Conservation (phyloP, 2,329 filamentous ascomycete species). For the Microsporum ferrugineum region DNA sequence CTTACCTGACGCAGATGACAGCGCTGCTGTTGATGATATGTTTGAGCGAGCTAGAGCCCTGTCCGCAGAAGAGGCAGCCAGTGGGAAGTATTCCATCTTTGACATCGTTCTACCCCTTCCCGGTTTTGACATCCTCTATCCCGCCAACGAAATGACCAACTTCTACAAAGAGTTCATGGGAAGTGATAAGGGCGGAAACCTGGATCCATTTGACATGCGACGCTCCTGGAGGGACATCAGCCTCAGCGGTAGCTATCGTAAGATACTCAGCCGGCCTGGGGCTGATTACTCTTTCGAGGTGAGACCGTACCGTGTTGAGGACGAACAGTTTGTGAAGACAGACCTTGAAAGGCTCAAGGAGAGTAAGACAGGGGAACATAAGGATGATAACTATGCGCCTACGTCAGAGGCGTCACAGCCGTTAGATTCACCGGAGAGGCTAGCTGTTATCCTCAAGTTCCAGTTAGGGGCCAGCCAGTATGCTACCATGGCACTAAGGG, state of each 20-base stretch:
- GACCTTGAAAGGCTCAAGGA: slow-evolving; percentile 60
- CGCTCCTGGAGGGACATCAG: slow-evolving; percentile 77
- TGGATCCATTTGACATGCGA: slow-evolving; percentile 81
- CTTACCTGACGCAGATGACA: slow-evolving; percentile 47
- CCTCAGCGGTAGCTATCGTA: slow-evolving; percentile 78
- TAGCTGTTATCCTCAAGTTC: slow-evolving; percentile 61
- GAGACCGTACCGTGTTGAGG: slow-evolving; percentile 50
- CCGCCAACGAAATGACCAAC: slow-evolving; percentile 66
- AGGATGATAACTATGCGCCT: slow-evolving; percentile 12
- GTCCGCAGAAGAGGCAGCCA: slow-evolving; percentile 63
- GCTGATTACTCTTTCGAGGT: slow-evolving; percentile 55
- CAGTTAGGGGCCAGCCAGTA: slow-evolving; percentile 70
- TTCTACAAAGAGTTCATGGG: slow-evolving; percentile 84
- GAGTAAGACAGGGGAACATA: slow-evolving; percentile 20
- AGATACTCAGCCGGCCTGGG: slow-evolving; percentile 62
- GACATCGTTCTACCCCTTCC: slow-evolving; percentile 89
- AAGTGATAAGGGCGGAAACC: slow-evolving; percentile 59
- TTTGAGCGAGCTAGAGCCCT: slow-evolving; percentile 62
- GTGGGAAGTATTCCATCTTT: slow-evolving; percentile 66
- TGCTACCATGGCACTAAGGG: slow-evolving; percentile 70
- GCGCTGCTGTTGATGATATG: slow-evolving; percentile 41
- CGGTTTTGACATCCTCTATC: slow-evolving; percentile 81
- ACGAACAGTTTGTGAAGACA: slow-evolving; percentile 79
- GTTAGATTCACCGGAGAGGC: slow-evolving; percentile 34
- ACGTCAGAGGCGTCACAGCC: slow-evolving; percentile 5